Evolutionary conservation across 768 basidiomycete species (phyloP), one percentile per base, ranked within the genome.

Genomic region (Hirschioporus abietinus): DNA sequence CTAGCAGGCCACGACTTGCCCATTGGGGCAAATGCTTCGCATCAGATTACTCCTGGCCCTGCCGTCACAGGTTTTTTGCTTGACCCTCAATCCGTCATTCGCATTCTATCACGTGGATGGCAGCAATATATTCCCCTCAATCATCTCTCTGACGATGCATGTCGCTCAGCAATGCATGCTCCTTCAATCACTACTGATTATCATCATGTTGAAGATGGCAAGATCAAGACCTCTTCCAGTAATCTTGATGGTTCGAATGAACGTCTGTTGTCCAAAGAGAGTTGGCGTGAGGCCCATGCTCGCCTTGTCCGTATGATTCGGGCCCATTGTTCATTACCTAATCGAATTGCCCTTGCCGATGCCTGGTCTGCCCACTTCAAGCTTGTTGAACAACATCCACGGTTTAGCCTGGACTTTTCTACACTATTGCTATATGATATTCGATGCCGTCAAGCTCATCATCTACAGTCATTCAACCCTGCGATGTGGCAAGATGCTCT

Each of bases 191-290:
- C 77, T 64, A 88, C 86, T n/a, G n/a, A n/a, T n/a, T n/a, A n/a
- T n/a, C 10, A 76, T 81, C 24, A 80, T 77, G n/a, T n/a, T n/a
- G n/a, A n/a, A 24, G 80, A 85, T 71, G 80, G 78, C 66, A 81
- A 79, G 71, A 76, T 74, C 3, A 25, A 25, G 3, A 15, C 60
- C 3, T 6, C 60, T 3, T 3, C 23, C 17, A n/a, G n/a, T n/a
- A 2, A 12, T 15, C 30, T 61, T 25, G 60, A 61, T 61, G 25
- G 15, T 24, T 61, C 60, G 3, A 2, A 2, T 15, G 60, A 61
- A 61, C 5, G 3, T 15, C 23, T 6, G 5, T 3, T 61, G 5
- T 61, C 60, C 3, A 34, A 25, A 15, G 25, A 25, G 9, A 2
- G 3, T 4, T 25, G 24, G 25, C 60, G 24, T 24, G 25, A 61